Percentiles rank a stretch among this genome's conserved stretches.
These are phyloP conservation scores for Ceratocystis albifundus DNA, from an alignment of 2,329 filamentous ascomycete species.

Conservation along the genomic window DNA sequence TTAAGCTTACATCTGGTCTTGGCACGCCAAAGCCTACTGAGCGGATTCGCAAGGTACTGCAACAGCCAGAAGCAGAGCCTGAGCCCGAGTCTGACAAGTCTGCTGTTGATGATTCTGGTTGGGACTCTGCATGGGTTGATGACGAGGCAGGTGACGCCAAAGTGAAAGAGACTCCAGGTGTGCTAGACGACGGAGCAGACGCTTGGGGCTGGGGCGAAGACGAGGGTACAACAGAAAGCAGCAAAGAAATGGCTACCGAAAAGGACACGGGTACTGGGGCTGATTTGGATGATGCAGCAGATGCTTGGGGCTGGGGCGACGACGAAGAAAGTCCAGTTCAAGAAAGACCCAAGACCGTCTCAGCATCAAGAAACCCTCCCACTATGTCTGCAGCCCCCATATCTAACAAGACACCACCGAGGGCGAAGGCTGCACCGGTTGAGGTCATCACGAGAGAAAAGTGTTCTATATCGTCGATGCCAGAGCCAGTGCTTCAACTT, in stretches of 20 bases:
- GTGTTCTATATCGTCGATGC: conserved; percentile 81
- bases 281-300: conserved; percentile 42
- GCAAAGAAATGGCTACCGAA: conserved; percentile 22
- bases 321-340: conserved; percentile 38
- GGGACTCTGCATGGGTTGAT: conserved; percentile 72
- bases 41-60: conserved; percentile 69
- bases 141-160: conserved; percentile 32
- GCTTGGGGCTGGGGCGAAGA: conserved; percentile 81
- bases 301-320: conserved; percentile 80
- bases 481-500: conserved; percentile 61
- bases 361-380: conserved; percentile 8
- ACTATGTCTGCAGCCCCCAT: conserved; percentile 25
- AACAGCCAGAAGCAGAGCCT: conserved; percentile 48
- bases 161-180: conserved; percentile 26
- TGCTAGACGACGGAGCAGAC: conserved; percentile 41
- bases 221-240: conserved; percentile 34
- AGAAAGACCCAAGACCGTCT: neutral
- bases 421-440: conserved; percentile 33
- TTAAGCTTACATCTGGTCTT: conserved; percentile 52
- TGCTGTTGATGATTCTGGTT: conserved; percentile 46
- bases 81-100: conserved; percentile 26
- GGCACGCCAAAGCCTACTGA: conserved; percentile 61
- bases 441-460: conserved; percentile 73
- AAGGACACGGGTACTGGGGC: conserved; percentile 17
- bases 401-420: conserved; percentile 18